Evolutionary conservation across 139 green algal species (phyloP).

Genomic region (Chlorella sp.): DNA sequence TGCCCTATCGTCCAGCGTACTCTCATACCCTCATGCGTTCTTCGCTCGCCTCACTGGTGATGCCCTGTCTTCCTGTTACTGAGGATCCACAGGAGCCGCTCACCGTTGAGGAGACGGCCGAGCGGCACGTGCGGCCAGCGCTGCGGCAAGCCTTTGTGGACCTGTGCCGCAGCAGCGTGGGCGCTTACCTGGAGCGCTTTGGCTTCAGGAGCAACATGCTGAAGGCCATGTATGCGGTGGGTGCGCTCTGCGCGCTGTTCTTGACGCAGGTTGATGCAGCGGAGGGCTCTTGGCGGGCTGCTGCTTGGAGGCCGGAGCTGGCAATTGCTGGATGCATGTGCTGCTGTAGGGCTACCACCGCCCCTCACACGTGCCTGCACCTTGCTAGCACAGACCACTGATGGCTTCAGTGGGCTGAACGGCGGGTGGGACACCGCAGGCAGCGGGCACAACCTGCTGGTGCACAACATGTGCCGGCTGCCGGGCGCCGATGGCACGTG

Average conservation of each 20-base stretch:
- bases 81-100: slow-evolving; percentile 37
- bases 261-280: background rate
- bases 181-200: slow-evolving; percentile 59
- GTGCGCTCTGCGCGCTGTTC: background rate
- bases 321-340: no score
- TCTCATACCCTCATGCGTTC: background rate
- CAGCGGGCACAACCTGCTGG: slow-evolving; percentile 65
- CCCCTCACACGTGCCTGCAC: background rate
- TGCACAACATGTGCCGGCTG: slow-evolving; percentile 74
- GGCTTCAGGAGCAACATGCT: slow-evolving; percentile 61
- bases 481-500: slow-evolving; percentile 56
- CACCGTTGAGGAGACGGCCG: slow-evolving; percentile 61
- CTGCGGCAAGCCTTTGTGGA: slow-evolving; percentile 58
- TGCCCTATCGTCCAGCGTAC: no score
- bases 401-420: slow-evolving; percentile 57
- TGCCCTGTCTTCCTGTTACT: background rate
- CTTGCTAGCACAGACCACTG: slow-evolving; percentile 36
- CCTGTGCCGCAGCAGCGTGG: slow-evolving; percentile 45
- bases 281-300: background rate
- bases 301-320: background rate
- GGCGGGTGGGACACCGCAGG: slow-evolving; percentile 61
- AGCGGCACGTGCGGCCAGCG: slow-evolving; percentile 50
- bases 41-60: background rate
- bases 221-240: slow-evolving; percentile 62
- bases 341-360: no score